A percentile compares a stretch with the other conserved stretches of the same genome.
phyloP scores from a whole-genome alignment of 2,329 filamentous ascomycete genomes.

The Fusarium sp. region DNA sequence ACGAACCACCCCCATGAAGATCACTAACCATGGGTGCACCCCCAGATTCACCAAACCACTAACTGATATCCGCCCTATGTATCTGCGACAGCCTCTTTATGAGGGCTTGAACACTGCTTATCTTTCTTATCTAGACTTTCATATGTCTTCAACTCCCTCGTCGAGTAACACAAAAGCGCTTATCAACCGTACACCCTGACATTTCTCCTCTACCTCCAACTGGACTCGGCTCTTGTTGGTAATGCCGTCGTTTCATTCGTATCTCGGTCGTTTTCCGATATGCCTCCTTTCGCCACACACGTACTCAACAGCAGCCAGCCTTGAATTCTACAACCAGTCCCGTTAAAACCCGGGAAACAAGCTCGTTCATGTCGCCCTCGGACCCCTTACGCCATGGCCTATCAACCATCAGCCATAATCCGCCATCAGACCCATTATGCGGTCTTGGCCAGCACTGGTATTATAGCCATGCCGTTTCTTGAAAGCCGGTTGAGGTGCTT shows the following conservation, averaged over 20 bases:
- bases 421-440: constrained; percentile 31
- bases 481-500: constrained; percentile 6
- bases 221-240: constrained; percentile 19
- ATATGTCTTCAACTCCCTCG: constrained; percentile 38
- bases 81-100: constrained; percentile 10
- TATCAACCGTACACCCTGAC: constrained; percentile 26
- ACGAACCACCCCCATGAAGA: constrained; percentile 19
- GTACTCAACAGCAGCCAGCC: constrained; percentile 8
- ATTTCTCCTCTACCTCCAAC: neutral
- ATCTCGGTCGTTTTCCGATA: constrained; percentile 46
- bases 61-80: constrained; percentile 14
- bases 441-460: constrained; percentile 11
- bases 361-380: constrained; percentile 15
- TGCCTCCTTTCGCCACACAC: constrained; percentile 32
- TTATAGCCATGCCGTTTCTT: constrained; percentile 17
- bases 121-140: constrained; percentile 35
- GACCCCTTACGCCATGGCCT: constrained; percentile 32
- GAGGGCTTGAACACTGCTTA: constrained; percentile 14
- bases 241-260: constrained; percentile 26
- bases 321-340: constrained; percentile 9
- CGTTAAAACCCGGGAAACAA: constrained; percentile 29
- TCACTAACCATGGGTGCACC: constrained; percentile 28
- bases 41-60: constrained; percentile 18
- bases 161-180: constrained; percentile 30
- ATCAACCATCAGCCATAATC: constrained; percentile 37